Evolutionary conservation across 192 early-diverging fungal species (phyloP).

Genomic region (Backusella luteola): DNA sequence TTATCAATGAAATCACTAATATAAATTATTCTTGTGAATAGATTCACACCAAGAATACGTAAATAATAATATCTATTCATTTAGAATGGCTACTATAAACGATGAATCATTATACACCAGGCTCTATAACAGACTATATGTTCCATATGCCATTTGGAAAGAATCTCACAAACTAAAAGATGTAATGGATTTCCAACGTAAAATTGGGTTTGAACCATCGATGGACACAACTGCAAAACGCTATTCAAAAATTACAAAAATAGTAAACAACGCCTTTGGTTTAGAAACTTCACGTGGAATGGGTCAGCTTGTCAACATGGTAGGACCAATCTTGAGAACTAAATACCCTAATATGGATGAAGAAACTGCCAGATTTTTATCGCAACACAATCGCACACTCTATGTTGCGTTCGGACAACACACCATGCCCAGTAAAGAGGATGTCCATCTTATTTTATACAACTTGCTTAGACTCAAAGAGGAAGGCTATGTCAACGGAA

Average conservation of each 20-base stretch:
- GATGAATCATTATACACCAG: not conserved
- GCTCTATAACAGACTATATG: not conserved
- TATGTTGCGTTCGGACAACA: conserved; percentile 39
- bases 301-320: conserved; percentile 20
- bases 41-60: not conserved
- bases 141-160: not conserved
- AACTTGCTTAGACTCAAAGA: not conserved
- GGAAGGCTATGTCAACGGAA: conserved; percentile 29
- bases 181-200: not conserved
- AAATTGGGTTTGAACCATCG: not conserved
- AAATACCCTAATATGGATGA: conserved; percentile 16
- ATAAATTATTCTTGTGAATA: not conserved
- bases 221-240: not conserved
- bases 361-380: conserved; percentile 7
- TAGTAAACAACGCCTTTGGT: conserved; percentile 29
- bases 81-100: not conserved
- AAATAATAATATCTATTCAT: not conserved
- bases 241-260: conserved; percentile 6
- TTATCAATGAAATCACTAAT: not conserved
- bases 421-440: not conserved
- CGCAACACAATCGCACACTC: conserved; percentile 12
- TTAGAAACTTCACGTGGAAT: conserved; percentile 20
- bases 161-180: not conserved
- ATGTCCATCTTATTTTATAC: conserved; percentile 17
- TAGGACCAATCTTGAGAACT: conserved; percentile 36